Evolutionary conservation across 768 basidiomycete species (phyloP).

Genomic region (Mycena floridula): DNA sequence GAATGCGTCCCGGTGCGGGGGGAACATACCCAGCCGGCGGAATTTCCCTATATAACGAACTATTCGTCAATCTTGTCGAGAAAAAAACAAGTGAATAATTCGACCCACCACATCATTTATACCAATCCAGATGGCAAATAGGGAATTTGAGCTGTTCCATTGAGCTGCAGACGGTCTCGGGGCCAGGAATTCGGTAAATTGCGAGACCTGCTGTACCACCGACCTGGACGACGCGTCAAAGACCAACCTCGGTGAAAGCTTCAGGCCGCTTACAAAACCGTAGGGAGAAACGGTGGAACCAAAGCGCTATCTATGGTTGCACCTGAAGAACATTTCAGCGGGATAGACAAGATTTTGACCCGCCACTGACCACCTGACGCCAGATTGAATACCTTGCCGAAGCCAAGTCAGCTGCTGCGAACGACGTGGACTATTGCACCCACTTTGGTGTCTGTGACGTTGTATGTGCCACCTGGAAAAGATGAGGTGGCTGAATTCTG

Average conservation of each 20-base stretch:
- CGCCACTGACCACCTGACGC: no score
- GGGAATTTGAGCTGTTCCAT: constrained; percentile 46
- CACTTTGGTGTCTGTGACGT: constrained; percentile 48
- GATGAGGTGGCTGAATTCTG: not conserved
- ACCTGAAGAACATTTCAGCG: no score
- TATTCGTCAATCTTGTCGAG: not conserved
- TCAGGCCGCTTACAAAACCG: constrained; percentile 37
- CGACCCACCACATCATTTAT: constrained; percentile 56
- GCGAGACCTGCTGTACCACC: constrained; percentile 50
- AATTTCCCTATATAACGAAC: constrained; percentile 32
- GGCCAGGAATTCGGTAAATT: constrained; percentile 40
- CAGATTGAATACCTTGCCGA: constrained; percentile 35
- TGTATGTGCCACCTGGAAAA: constrained; percentile 41
- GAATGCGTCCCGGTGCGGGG: no score
- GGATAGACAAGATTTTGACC: no score
- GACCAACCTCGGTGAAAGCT: not conserved
- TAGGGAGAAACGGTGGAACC: constrained; percentile 42
- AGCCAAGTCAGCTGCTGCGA: not conserved
- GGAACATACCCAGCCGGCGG: no score
- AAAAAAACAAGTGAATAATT: no score
- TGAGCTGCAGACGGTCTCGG: constrained; percentile 36
- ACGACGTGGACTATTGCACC: not conserved
- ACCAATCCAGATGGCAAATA: constrained; percentile 63
- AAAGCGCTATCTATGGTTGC: constrained; percentile 52
- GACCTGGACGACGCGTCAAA: constrained; percentile 22